These are phyloP conservation scores for Teratosphaeria destructans DNA, from an alignment of 2,329 filamentous ascomycete species.

Conservation along the genomic window DNA sequence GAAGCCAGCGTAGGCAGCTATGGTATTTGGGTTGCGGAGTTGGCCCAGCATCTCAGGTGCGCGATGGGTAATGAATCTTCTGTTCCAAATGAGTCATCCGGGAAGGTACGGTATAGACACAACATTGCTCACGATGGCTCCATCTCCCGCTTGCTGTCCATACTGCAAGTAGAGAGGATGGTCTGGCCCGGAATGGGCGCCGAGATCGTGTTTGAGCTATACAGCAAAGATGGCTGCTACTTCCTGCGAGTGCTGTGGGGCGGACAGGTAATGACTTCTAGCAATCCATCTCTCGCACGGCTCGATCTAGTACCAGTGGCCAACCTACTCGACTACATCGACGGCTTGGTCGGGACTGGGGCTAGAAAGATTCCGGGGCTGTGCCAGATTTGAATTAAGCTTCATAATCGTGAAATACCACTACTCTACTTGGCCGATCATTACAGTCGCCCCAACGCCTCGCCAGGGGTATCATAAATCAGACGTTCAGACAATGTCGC, in stretches of 20 bases:
- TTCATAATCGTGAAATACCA: background rate
- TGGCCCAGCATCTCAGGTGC: slow-evolving; percentile 53
- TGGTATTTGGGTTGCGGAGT: slow-evolving; percentile 65
- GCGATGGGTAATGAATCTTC: slow-evolving; percentile 32
- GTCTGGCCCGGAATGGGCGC: slow-evolving; percentile 77
- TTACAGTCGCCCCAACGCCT: background rate
- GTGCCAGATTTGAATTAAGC: background rate
- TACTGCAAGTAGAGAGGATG: slow-evolving; percentile 65
- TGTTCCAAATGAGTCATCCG: slow-evolving; percentile 9
- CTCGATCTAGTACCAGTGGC: slow-evolving; percentile 63
- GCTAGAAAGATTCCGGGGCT: slow-evolving; percentile 31
- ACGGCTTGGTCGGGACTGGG: slow-evolving; percentile 53
- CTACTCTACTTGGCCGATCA: background rate
- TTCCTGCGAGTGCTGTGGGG: slow-evolving; percentile 62
- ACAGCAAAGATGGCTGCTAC: slow-evolving; percentile 33
- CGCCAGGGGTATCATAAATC: background rate
- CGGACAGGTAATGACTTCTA: slow-evolving; percentile 56
- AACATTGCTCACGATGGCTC: slow-evolving; percentile 76
- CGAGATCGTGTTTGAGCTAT: slow-evolving; percentile 70
- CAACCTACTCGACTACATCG: slow-evolving; percentile 57
- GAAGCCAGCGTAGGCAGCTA: slow-evolving; percentile 50
- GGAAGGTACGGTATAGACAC: slow-evolving; percentile 50
- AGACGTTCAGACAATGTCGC: background rate
- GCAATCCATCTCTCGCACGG: slow-evolving; percentile 54
- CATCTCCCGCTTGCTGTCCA: slow-evolving; percentile 53